Base-by-base conservation (phyloP, 257 asterid genomes). In the Lycium ferocissimum region DNA sequence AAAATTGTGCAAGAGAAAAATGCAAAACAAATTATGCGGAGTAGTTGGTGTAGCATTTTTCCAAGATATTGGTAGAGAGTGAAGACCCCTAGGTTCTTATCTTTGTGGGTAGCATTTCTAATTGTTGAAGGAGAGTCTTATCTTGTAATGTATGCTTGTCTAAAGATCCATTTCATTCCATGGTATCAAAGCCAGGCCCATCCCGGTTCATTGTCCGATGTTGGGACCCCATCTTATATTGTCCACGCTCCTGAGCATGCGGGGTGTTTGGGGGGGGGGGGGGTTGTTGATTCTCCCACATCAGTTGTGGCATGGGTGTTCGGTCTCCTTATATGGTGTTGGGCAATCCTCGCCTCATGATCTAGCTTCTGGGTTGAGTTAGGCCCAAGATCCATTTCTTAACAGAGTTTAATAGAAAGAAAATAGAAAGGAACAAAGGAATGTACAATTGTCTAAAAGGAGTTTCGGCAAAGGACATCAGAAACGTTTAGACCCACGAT, bases 71-170 rank as follows among this genome's bases (percentile, higher is more conserved):
- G 26, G 43, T 75, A 61, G 6, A 40, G 45, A 61, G 6, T 3
- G 45, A 47, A 20, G 81, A 49, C 17, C 40, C 45, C 43, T 75
- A 75, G 61, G 7, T 75, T 22, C 45, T 75, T 20, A 3, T 47
- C 49, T 47, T 49, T 75, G 43, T 75, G 62, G 81, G 81, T 22
- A 75, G 62, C 62, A 75, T 75, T 51, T 75, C 22, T 20, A 49
- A 40, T 26, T 49, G 45, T 7, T 75, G 7, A 49, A 49, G 81
- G 62, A 45, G 1, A 22, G 20, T 49, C 3, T n/a, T 72, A 26
- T 75, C 57, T 49, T 75, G 13, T 22, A 75, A 6, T 12, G 40
- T 13, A 75, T 75, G 49, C 81, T 22, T 49, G 81, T 22, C 81
- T 75, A 75, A 37, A 75, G 20, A 26, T 26, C 33, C 33, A 26